Conservation (phyloP, 2,329 filamentous ascomycete genomes). For the Shiraia bambusicola region DNA sequence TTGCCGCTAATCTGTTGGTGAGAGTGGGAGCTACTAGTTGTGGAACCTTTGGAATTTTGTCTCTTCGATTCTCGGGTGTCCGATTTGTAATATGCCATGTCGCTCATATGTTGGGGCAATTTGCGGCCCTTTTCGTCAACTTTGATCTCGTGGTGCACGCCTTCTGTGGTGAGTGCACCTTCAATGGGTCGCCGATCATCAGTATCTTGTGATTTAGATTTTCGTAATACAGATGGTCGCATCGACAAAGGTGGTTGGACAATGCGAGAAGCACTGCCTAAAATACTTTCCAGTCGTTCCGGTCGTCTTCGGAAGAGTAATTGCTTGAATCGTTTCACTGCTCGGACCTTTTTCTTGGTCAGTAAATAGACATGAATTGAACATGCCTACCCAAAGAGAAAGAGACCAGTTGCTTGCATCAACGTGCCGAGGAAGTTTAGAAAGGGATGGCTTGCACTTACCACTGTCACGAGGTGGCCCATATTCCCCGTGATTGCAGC, state of each 20-base stretch:
- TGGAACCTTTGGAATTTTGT: slow-evolving; percentile 8
- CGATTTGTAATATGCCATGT: slow-evolving; percentile 22
- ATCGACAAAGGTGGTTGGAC: slow-evolving; percentile 60
- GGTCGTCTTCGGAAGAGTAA: slow-evolving; percentile 63
- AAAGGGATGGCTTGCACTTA: slow-evolving; percentile 44
- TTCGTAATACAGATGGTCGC: slow-evolving; percentile 44
- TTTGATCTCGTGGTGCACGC: slow-evolving; percentile 53
- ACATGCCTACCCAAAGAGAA: not conserved
- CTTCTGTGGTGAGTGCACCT: slow-evolving; percentile 54
- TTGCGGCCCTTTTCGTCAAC: slow-evolving; percentile 34
- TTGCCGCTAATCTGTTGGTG: slow-evolving; percentile 14
- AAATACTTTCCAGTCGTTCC: slow-evolving; percentile 58
- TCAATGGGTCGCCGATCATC: slow-evolving; percentile 55
- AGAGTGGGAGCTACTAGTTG: slow-evolving; percentile 21
- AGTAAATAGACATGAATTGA: not conserved
- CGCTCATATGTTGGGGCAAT: slow-evolving; percentile 21
- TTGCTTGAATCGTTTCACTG: slow-evolving; percentile 83
- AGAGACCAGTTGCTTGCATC: not conserved
- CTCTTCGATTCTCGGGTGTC: slow-evolving; percentile 13
- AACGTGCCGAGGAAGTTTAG: not conserved
- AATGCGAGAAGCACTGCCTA: slow-evolving; percentile 60
- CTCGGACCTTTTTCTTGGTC: slow-evolving; percentile 68
- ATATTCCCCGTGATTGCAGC: slow-evolving; percentile 89
- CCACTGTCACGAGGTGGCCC: slow-evolving; percentile 80
- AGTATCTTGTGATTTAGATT: slow-evolving; percentile 54